Conservation (phyloP, 208 protist species). For the Leishmania mexicana region DNA sequence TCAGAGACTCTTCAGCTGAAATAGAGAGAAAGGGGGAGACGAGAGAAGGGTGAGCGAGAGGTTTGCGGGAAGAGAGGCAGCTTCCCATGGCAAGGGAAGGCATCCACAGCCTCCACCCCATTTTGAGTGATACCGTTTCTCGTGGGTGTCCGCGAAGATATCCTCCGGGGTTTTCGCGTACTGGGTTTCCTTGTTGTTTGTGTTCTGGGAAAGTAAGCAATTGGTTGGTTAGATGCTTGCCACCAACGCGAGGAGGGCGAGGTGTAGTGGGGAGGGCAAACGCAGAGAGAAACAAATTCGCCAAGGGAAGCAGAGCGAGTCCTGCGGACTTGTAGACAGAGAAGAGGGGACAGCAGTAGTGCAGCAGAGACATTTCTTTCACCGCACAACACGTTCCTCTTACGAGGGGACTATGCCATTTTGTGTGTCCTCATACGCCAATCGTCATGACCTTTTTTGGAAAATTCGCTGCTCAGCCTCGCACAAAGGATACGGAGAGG, state of each 20-base stretch:
- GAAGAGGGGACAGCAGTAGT: neutral
- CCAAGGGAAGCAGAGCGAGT: neutral
- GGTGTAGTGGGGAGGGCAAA: neutral
- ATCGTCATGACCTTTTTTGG: neutral
- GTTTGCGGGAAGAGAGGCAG: neutral
- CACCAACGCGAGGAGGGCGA: neutral
- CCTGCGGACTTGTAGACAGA: neutral
- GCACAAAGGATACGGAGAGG: neutral
- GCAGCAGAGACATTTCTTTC: neutral
- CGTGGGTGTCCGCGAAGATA: neutral
- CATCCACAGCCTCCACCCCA: neutral
- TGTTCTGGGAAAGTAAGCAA: neutral
- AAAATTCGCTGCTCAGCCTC: neutral
- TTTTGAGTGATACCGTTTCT: neutral
- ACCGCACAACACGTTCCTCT: neutral
- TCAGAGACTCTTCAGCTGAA: neutral
- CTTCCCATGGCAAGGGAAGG: neutral
- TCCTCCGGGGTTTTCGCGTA: neutral
- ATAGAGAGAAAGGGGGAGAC: neutral
- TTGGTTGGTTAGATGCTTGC: neutral
- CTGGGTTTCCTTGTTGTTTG: neutral
- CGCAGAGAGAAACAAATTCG: neutral
- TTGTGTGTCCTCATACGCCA: neutral
- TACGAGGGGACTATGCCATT: neutral
- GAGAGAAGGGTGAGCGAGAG: neutral